Evolutionary conservation across 805 yeast genomes (phyloP), one percentile per base, ranked within the genome.

Genomic region (Pichia sporocuriosa): DNA sequence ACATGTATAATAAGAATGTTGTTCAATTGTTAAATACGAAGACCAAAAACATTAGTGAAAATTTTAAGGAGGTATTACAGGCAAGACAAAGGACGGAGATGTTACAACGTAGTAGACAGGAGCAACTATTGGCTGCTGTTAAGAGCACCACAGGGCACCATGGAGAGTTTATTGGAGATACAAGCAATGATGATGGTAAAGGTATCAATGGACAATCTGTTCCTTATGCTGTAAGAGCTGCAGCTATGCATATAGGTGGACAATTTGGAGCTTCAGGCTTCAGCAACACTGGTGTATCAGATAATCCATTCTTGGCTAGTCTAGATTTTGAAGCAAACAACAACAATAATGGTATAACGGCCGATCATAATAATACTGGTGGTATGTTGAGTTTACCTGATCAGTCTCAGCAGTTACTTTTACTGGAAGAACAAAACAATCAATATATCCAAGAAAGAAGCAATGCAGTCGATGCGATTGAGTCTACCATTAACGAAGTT

Each of bases 401-500:
- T 56, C 96, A 87, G 56, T 84, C 90, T 29, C 95, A 88, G 54
- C 81, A 84, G 52, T 62, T 87, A 52, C 69, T 85, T 55, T 65
- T 89, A 61, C 70, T 88, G 55, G 97, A 90, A 54, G 96, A 89
- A 61, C 95, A 87, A 52, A 79, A 77, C 49, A 73, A 69, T 45
- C 71, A 71, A 42, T 93, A 93, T 57, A 66, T 89, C 42, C 90
- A 81, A 54, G 93, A 84, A 51, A 73, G 98, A 55, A 81, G 80
- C 53, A 62, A 80, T 35, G 98, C 98, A 0, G 96, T 93, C 39
- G 97, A 90, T 58, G 86, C 97, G 0, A 93, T 93, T 38, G 98
- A 93, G 59, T 75, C 87, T n/a, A 93, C 98, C 0, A 93, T 93
- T 47, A 90, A 90, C 56, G 97, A 93, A 62, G 95, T 93, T 37